phyloP scores from a whole-genome alignment of 2,329 filamentous ascomycete species.

The Aureobasidium mangrovei region DNA sequence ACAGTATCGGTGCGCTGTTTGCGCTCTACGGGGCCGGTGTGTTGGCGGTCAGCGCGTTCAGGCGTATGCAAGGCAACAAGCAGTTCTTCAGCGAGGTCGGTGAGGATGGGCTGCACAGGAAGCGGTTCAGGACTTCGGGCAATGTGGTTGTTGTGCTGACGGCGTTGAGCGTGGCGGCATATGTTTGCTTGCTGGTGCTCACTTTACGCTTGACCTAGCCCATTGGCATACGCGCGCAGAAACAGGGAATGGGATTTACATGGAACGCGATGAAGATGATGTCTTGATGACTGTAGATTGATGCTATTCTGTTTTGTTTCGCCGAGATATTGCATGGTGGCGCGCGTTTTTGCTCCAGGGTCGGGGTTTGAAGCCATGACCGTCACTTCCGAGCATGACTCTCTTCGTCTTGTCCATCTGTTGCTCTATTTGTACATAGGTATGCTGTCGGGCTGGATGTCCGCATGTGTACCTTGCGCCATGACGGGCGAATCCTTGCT shows the following conservation, averaged over 20 bases:
- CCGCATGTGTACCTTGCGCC: neutral
- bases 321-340: no score
- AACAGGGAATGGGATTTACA: no score
- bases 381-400: neutral
- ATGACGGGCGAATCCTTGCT: neutral
- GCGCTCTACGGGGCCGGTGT: constrained; percentile 84
- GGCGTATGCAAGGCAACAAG: constrained; percentile 81
- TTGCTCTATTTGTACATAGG: no score
- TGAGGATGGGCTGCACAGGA: constrained; percentile 51
- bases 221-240: no score
- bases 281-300: no score
- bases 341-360: no score
- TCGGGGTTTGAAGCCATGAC: no score
- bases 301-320: no score
- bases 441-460: neutral
- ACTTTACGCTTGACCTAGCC: constrained; percentile 39
- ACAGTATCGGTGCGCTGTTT: constrained; percentile 88
- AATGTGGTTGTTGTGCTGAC: constrained; percentile 57
- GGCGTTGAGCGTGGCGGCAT: constrained; percentile 53
- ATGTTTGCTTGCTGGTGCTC: constrained; percentile 50
- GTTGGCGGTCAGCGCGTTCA: constrained; percentile 71
- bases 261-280: no score
- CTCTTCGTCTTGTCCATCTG: no score
- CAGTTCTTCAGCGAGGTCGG: constrained; percentile 73
- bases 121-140: constrained; percentile 54